Evolutionary conservation across 2,329 filamentous ascomycete genomes (phyloP), one percentile per base, ranked within the genome.

Genomic region (Xylaria sp.): DNA sequence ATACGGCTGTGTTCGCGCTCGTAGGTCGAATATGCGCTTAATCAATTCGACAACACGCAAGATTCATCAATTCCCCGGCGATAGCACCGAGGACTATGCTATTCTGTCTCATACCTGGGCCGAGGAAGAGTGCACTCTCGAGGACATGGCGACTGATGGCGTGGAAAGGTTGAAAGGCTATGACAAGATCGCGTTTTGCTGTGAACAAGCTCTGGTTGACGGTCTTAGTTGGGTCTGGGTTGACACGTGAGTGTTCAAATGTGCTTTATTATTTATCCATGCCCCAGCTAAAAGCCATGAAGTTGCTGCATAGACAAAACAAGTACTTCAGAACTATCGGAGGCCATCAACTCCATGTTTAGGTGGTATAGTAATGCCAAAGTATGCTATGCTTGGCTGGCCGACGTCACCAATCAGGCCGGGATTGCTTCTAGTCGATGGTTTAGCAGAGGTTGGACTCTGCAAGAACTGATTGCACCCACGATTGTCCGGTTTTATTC

Each of bases 41-140:
- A 60, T 69, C 10, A 65, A 69, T 39, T 61, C 62, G 2, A 10
- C 41, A 34, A 65, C 66, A 2, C 51, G 50, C 3, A 23, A 61
- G 12, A 51, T 69, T 8, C 28, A 48, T 25, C 48, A 69, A 18
- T 69, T 65, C 32, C 13, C 56, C 13, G 58, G 58, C 34, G 58
- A 67, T 32, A 67, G 65, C 34, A n/a, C 32, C 34, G 25, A n/a
- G 23, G 56, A 61, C 25, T 70, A 70, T 20, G 68, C 60, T 18
- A 68, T 70, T 28, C 52, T 70, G 7, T 68, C 68, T 0, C 68
- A 70, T n/a, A 70, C 68, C 3, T 70, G 68, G 68, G 61, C 18
- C 8, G 34, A 68, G 9, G 60, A 65, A 5, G 68, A 70, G 56
- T 58, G 61, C 7, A 57, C 25, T 23, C 48, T 68, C 37, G 55